A percentile compares a stretch with the other conserved stretches of the same genome.
Evolutionary conservation across 768 basidiomycete species (phyloP).

Genomic region (Mycena crocata): DNA sequence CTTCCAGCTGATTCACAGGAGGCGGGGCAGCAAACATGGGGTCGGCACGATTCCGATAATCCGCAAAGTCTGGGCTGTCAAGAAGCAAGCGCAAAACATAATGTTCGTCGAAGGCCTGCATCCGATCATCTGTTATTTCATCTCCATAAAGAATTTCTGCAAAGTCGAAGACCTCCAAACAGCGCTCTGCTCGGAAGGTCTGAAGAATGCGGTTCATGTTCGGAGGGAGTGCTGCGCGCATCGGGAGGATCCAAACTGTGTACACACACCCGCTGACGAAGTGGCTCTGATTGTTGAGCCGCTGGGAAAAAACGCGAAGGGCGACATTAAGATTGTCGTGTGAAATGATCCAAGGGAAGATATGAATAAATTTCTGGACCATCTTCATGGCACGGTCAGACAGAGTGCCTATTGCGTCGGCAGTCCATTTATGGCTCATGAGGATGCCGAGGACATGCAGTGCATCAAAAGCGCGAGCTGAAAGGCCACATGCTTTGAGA

Average conservation of each 20-base stretch:
- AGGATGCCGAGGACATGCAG: conserved; percentile 31
- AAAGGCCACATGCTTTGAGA: conserved; percentile 35
- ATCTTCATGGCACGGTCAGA: conserved; percentile 26
- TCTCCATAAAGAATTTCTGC: not conserved
- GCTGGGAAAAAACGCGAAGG: conserved; percentile 38
- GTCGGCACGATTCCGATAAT: too few species aligned
- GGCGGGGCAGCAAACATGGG: too few species aligned
- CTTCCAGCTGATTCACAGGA: too few species aligned
- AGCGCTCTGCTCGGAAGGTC: not conserved
- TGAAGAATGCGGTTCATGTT: conserved; percentile 21
- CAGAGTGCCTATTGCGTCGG: not conserved
- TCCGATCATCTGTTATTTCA: not conserved
- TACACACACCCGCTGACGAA: conserved; percentile 37
- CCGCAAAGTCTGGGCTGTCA: too few species aligned
- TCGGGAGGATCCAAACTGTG: conserved; percentile 34
- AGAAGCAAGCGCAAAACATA: too few species aligned
- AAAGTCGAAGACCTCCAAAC: not conserved
- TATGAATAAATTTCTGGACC: conserved; percentile 14
- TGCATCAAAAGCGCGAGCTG: conserved; percentile 32
- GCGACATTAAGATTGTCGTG: conserved; percentile 40
- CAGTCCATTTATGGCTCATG: conserved; percentile 32
- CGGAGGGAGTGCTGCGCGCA: conserved; percentile 9
- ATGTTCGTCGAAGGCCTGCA: not conserved
- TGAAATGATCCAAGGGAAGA: conserved; percentile 27
- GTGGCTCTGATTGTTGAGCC: conserved; percentile 37